These are phyloP conservation scores for Clitopilus passeckerianus DNA, from an alignment of 768 basidiomycete genomes.

Conservation along the genomic window DNA sequence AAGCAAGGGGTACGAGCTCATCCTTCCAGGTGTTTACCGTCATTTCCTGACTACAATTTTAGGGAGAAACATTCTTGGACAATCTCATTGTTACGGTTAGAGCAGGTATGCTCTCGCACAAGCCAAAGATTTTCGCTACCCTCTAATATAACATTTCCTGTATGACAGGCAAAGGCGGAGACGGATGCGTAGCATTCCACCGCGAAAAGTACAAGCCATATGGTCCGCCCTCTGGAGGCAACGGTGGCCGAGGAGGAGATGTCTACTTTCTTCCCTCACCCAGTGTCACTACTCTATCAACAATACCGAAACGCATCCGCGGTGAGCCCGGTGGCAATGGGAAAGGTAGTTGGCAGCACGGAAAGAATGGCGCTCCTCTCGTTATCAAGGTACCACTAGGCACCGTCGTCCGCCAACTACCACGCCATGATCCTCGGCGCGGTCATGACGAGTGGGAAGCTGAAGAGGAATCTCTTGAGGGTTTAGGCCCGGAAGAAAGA, in stretches of 20 bases:
- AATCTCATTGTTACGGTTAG: constrained; percentile 74
- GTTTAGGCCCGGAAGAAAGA: constrained; percentile 40
- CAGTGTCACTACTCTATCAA: constrained; percentile 71
- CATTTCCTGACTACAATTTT: constrained; percentile 7
- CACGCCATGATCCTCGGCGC: constrained; percentile 59
- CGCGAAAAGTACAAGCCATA: constrained; percentile 81
- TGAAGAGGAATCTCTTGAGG: constrained; percentile 55
- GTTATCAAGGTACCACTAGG: constrained; percentile 85
- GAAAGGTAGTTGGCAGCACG: constrained; percentile 85
- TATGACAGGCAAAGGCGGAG: constrained; percentile 73
- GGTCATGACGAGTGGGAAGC: constrained; percentile 68
- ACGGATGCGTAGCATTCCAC: constrained; percentile 91
- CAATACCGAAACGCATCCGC: constrained; percentile 62
- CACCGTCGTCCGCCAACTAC: constrained; percentile 79
- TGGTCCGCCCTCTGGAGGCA: constrained; percentile 91
- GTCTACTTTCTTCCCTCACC: constrained; percentile 81
- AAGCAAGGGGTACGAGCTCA: constrained; percentile 52
- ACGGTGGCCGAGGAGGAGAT: constrained; percentile 85
- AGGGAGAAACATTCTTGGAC: constrained; percentile 83
- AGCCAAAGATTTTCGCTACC: not conserved
- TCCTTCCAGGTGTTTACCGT: not conserved
- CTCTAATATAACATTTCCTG: not conserved
- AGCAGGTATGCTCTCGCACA: constrained; percentile 42
- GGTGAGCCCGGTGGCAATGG: constrained; percentile 70
- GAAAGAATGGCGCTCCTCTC: constrained; percentile 65